A percentile compares a stretch with the other conserved stretches of the same genome.
These are phyloP conservation scores for Candida smagusa DNA, from an alignment of 1,139 yeast species.

Conservation along the genomic window DNA sequence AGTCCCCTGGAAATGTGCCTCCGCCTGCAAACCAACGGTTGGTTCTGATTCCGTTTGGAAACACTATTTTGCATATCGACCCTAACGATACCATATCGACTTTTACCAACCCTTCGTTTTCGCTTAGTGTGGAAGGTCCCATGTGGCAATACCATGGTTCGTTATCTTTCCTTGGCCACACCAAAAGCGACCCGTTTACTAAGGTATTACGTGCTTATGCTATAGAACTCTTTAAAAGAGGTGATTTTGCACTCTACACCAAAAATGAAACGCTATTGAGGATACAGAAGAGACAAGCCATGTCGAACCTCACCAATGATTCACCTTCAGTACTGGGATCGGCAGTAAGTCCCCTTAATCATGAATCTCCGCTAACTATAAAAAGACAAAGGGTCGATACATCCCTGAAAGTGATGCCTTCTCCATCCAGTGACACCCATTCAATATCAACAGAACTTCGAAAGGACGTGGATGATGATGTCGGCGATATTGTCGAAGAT, in stretches of 20 bases:
- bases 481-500: slow-evolving; percentile 15
- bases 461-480: slow-evolving; percentile 10
- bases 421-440: slow-evolving; percentile 5
- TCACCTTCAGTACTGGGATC: background rate
- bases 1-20: background rate
- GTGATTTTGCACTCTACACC: slow-evolving; percentile 35
- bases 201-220: slow-evolving; percentile 38
- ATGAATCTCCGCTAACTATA: slow-evolving; percentile 1
- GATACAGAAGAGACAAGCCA: slow-evolving; percentile 4
- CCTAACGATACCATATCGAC: slow-evolving; percentile 35
- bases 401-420: background rate
- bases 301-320: background rate
- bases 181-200: slow-evolving; percentile 42
- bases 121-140: slow-evolving; percentile 38
- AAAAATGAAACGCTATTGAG: slow-evolving; percentile 13
- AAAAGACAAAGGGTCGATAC: slow-evolving; percentile 3
- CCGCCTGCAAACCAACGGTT: background rate
- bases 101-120: slow-evolving; percentile 36
- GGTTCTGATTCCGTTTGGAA: slow-evolving; percentile 26
- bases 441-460: slow-evolving; percentile 1
- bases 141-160: slow-evolving; percentile 42
- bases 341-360: background rate
- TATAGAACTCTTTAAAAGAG: slow-evolving; percentile 31
- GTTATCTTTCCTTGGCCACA: slow-evolving; percentile 41
- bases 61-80: slow-evolving; percentile 32